These are phyloP conservation scores for Ulvella scutata DNA, from an alignment of 139 green algal species.

Conservation along the genomic window DNA sequence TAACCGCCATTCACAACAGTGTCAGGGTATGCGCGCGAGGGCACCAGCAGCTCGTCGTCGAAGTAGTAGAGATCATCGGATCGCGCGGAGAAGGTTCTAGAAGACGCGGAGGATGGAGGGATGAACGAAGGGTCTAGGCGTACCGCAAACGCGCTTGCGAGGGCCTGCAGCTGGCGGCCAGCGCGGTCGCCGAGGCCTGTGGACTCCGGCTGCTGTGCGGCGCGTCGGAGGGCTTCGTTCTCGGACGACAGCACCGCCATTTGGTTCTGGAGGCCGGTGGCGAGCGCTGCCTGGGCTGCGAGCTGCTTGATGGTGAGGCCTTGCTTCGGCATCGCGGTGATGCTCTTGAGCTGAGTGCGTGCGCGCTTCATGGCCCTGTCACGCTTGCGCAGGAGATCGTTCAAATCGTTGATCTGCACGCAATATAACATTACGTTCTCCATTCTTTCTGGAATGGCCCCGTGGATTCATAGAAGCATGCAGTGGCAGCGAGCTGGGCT, in stretches of 20 bases:
- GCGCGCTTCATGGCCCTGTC: not conserved
- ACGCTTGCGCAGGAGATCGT: not conserved
- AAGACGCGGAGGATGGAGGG: too few species aligned
- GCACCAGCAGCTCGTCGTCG: too few species aligned
- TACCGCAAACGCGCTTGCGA: not conserved
- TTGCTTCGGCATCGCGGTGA: not conserved
- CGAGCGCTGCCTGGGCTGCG: not conserved
- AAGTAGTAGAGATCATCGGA: too few species aligned
- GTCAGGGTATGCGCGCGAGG: too few species aligned
- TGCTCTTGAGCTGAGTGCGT: not conserved
- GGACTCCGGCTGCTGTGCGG: not conserved
- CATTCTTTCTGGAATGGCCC: too few species aligned
- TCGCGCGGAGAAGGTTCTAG: too few species aligned
- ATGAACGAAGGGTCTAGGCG: too few species aligned
- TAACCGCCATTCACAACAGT: too few species aligned
- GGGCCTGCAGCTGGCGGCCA: not conserved
- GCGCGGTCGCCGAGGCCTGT: not conserved
- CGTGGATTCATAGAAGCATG: too few species aligned
- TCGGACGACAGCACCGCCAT: not conserved
- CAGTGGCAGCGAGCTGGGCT: too few species aligned
- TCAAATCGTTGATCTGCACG: not conserved
- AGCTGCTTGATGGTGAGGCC: not conserved
- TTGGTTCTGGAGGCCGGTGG: not conserved
- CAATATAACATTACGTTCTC: too few species aligned
- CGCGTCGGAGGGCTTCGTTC: not conserved